phyloP scores from a whole-genome alignment of 2,329 filamentous ascomycete species.

The Boeremia lycopersici region DNA sequence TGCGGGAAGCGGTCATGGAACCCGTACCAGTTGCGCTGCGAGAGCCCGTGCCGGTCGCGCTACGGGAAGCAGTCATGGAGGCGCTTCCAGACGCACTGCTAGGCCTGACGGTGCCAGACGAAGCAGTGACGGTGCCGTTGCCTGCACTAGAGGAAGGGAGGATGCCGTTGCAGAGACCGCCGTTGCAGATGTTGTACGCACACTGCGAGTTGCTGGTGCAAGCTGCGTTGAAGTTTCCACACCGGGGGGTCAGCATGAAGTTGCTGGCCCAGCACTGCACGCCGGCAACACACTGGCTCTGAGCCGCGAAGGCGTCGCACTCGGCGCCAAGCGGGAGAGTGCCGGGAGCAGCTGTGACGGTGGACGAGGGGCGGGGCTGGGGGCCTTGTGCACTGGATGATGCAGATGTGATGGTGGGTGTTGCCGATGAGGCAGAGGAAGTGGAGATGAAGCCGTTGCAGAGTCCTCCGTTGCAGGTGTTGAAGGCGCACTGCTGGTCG shows the following conservation, averaged over 20 bases:
- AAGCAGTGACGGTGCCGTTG: conserved; percentile 9
- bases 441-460: conserved; percentile 24
- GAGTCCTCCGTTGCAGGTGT: conserved; percentile 25
- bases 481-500: conserved; percentile 28
- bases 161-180: conserved; percentile 25
- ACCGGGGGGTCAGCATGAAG: conserved; percentile 14
- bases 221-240: conserved; percentile 28
- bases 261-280: conserved; percentile 26
- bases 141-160: conserved; percentile 4
- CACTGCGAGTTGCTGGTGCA: conserved; percentile 22
- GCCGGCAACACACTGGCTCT: conserved; percentile 17
- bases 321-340: conserved; percentile 23
- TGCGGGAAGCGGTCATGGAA: neutral
- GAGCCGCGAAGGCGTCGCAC: conserved; percentile 16
- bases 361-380: conserved; percentile 16
- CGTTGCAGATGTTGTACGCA: conserved; percentile 24
- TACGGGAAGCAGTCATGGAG: neutral
- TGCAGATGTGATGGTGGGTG: conserved; percentile 8
- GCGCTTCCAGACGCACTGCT: neutral
- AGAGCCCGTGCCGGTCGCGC: no score
- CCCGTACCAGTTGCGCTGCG: neutral
- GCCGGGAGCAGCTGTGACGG: conserved; percentile 20
- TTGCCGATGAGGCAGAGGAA: conserved; percentile 8
- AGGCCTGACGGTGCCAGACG: conserved; percentile 4
- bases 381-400: neutral